These are phyloP conservation scores for Apocynum venetum DNA, from an alignment of 257 asterid genomes.

Conservation along the genomic window DNA sequence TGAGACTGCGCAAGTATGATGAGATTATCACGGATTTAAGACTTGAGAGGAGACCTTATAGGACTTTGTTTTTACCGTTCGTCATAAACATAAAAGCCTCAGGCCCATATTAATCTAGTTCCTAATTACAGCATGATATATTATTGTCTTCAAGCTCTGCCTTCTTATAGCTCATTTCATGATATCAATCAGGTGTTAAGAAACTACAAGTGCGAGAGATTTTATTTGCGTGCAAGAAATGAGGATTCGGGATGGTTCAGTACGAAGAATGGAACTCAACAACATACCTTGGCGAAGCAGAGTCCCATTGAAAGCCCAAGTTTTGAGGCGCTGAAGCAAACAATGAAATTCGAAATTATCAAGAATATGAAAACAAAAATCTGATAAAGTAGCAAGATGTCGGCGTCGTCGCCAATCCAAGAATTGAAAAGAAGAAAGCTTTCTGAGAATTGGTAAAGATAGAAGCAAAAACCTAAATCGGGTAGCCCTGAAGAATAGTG, in stretches of 20 bases:
- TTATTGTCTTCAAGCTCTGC: not conserved
- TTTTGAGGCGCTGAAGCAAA: not conserved
- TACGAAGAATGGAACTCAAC: not conserved
- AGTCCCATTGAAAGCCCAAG: constrained; percentile 14
- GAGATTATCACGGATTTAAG: not conserved
- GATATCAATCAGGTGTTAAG: not conserved
- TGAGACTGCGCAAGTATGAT: not conserved
- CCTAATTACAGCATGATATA: not conserved
- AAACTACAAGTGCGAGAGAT: not conserved
- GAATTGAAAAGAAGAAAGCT: not conserved
- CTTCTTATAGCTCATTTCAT: not conserved
- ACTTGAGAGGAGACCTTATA: not conserved
- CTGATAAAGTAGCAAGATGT: not conserved
- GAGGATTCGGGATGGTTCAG: not conserved
- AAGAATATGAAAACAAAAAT: not conserved
- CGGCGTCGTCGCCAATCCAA: not conserved
- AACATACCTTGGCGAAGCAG: constrained; percentile 19
- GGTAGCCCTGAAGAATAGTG: not conserved
- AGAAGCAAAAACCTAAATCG: not conserved
- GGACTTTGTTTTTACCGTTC: not conserved
- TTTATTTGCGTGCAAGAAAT: not conserved
- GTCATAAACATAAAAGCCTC: not conserved
- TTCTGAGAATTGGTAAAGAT: not conserved
- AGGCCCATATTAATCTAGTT: not conserved
- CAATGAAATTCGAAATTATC: not conserved